Conservation (phyloP, 176 grass and related monocot genomes). For the Pontederia paniculata region DNA sequence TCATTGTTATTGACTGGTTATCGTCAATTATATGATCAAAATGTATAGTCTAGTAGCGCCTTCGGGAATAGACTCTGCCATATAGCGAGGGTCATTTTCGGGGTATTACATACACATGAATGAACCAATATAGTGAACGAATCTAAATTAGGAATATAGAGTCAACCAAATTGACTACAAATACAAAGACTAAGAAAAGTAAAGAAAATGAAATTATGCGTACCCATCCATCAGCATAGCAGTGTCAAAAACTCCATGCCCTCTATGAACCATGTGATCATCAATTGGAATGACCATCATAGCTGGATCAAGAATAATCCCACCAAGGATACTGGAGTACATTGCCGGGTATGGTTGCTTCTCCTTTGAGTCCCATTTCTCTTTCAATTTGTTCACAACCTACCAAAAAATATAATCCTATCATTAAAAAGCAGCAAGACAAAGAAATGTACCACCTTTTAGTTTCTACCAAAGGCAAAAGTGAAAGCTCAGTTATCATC, state of each 20-base stretch:
- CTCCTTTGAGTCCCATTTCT: not conserved
- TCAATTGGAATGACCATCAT: constrained; percentile 89
- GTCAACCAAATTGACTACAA: no score
- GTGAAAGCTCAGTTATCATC: no score
- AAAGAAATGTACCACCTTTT: not conserved
- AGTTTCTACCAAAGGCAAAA: not conserved
- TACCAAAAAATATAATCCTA: not conserved
- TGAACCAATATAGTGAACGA: no score
- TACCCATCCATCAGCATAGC: constrained; percentile 85
- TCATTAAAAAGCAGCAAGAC: not conserved
- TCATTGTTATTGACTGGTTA: no score
- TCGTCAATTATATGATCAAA: no score
- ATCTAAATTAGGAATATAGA: no score
- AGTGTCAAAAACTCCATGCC: constrained; percentile 92
- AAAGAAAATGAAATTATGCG: not conserved
- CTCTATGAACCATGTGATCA: constrained; percentile 97
- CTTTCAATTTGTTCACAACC: constrained; percentile 13
- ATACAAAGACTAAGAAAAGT: not conserved
- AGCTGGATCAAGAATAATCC: constrained; percentile 56
- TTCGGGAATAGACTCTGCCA: no score
- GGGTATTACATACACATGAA: no score
- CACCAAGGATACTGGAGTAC: constrained; percentile 86
- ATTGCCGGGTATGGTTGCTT: constrained; percentile 83
- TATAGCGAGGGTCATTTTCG: no score
- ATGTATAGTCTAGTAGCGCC: no score